A percentile compares a stretch with the other conserved stretches of the same genome.
phyloP scores from a whole-genome alignment of 306 rosid genomes.

The Rubus parviflorus region DNA sequence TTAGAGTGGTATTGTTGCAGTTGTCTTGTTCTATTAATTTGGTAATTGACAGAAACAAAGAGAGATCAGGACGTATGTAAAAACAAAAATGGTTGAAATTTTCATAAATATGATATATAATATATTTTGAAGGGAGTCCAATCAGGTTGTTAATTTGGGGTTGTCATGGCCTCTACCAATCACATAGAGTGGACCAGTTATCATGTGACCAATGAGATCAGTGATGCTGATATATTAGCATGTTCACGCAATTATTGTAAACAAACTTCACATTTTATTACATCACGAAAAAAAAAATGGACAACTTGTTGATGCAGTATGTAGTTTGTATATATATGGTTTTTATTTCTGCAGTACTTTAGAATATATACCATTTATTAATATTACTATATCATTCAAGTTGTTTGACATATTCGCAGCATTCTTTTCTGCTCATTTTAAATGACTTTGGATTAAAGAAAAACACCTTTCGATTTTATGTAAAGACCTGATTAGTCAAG shows the following conservation, averaged over 20 bases:
- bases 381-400: background rate
- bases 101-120: background rate
- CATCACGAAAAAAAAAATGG: background rate
- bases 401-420: background rate
- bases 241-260: conserved; percentile 17
- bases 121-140: background rate
- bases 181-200: conserved; percentile 8
- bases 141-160: background rate
- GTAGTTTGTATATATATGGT: background rate
- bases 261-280: conserved; percentile 9
- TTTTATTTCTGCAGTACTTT: background rate
- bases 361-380: background rate
- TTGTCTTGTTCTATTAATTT: background rate
- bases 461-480: background rate
- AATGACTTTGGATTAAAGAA: background rate
- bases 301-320: background rate
- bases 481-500: too few relatives aligned
- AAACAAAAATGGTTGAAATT: conserved; percentile 2
- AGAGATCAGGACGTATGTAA: background rate
- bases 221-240: conserved; percentile 18
- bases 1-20: background rate
- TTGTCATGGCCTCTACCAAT: conserved; percentile 2
- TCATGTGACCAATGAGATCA: conserved; percentile 2
- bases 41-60: background rate
- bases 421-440: background rate